phyloP scores from a whole-genome alignment of 768 basidiomycete genomes.

The Coprinopsis sp. region DNA sequence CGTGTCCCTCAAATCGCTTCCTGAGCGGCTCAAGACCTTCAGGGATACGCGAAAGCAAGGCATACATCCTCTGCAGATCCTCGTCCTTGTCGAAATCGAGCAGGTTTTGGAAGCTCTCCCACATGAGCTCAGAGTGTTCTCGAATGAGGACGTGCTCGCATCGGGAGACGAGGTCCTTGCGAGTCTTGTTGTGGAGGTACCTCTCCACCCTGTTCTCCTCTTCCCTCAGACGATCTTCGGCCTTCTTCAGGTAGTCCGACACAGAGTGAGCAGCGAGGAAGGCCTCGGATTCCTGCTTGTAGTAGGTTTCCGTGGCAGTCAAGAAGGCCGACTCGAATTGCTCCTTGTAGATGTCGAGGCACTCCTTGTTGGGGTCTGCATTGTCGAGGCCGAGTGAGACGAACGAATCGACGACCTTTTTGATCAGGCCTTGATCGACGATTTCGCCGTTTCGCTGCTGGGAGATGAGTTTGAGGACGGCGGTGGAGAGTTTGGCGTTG shows the following conservation, averaged over 20 bases:
- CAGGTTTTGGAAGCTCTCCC: constrained; percentile 91
- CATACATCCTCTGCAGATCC: constrained; percentile 96
- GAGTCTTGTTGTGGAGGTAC: constrained; percentile 88
- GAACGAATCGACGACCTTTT: constrained; percentile 97
- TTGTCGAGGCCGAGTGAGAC: constrained; percentile 94
- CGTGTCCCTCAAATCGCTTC: constrained; percentile 93
- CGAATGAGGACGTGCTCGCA: constrained; percentile 95
- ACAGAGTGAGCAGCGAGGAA: constrained; percentile 92
- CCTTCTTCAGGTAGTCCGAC: constrained; percentile 95
- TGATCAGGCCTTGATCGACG: constrained; percentile 94
- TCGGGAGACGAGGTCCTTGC: constrained; percentile 77
- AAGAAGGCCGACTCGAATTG: constrained; percentile 92
- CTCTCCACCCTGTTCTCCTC: constrained; percentile 96
- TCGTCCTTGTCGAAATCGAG: constrained; percentile 96
- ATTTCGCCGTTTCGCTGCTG: constrained; percentile 93
- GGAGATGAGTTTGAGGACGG: constrained; percentile 85
- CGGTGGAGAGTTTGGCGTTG: constrained; percentile 76
- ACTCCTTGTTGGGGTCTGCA: constrained; percentile 86
- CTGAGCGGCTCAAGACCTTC: constrained; percentile 91
- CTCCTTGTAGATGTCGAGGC: constrained; percentile 92
- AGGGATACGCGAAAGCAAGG: constrained; percentile 85
- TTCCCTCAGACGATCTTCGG: constrained; percentile 88
- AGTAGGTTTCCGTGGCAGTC: constrained; percentile 84
- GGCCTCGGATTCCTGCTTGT: constrained; percentile 87
- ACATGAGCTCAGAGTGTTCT: constrained; percentile 84